Conservation (phyloP, 306 rosid genomes). For the Prosopis cineraria region DNA sequence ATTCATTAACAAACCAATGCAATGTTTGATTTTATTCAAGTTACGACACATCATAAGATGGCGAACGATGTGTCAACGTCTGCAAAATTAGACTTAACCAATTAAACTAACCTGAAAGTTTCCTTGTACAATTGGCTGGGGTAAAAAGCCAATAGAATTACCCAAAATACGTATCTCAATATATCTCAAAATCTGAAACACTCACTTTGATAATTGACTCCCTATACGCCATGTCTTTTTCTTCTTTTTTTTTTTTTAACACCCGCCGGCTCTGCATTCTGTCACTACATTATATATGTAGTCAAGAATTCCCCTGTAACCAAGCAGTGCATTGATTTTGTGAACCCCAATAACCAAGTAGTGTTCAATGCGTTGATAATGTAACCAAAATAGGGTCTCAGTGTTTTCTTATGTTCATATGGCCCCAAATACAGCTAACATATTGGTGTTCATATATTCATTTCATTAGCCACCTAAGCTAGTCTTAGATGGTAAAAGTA, state of each 20-base stretch:
- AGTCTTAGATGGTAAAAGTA: not conserved
- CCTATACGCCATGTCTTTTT: not conserved
- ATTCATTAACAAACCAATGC: not conserved
- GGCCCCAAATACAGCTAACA: not conserved
- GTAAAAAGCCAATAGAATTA: not conserved
- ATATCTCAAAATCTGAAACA: not conserved
- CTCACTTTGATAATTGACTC: not conserved
- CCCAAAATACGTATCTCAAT: not conserved
- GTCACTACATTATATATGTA: not conserved
- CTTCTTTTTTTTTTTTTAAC: no score
- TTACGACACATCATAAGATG: not conserved
- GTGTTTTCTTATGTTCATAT: no score
- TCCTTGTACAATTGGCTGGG: not conserved
- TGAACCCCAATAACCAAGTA: not conserved
- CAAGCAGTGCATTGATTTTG: not conserved
- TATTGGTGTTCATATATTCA: not conserved
- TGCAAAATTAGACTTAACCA: no score
- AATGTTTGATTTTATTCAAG: not conserved
- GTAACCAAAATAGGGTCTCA: not conserved
- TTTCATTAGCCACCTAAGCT: not conserved
- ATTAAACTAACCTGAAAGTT: not conserved
- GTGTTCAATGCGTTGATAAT: not conserved
- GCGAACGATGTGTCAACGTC: not conserved
- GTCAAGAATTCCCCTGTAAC: not conserved
- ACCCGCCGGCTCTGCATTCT: no score